phyloP scores from a whole-genome alignment of 176 grass and related monocot genomes.

The Triticum dicoccoides region DNA sequence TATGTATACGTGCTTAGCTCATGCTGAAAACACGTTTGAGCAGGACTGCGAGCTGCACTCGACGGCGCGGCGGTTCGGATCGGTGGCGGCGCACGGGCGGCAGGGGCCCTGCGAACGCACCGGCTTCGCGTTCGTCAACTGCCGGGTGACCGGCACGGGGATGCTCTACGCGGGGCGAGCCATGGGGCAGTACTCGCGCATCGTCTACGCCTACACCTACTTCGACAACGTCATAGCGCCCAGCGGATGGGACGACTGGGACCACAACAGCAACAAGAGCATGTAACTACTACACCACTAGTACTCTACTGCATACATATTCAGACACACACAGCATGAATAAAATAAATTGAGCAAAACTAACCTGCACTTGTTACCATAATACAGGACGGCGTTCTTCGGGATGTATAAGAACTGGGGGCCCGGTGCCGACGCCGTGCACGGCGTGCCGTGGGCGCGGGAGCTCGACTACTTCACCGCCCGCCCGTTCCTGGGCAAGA shows the following conservation, averaged over 20 bases:
- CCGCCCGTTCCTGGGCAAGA: constrained; percentile 77
- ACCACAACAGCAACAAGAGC: constrained; percentile 91
- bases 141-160: constrained; percentile 74
- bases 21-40: not conserved
- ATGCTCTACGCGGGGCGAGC: constrained; percentile 81
- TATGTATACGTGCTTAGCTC: not conserved
- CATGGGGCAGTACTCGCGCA: constrained; percentile 98
- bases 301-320: not conserved
- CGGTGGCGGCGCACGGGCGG: constrained; percentile 78
- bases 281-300: constrained; percentile 32
- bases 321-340: not conserved
- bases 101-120: constrained; percentile 77
- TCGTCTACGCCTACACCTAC: constrained; percentile 96
- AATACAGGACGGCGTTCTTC: constrained; percentile 77
- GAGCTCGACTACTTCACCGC: constrained; percentile 85
- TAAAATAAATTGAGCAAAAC: not conserved
- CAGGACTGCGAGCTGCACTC: constrained; percentile 86
- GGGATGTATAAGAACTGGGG: constrained; percentile 88
- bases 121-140: constrained; percentile 92
- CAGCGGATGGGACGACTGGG: constrained; percentile 96
- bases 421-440: constrained; percentile 66
- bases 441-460: constrained; percentile 81
- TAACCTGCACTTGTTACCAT: not conserved
- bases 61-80: constrained; percentile 62
- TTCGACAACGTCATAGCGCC: constrained; percentile 87